Percentiles rank a stretch among this genome's conserved stretches.
phyloP scores from a whole-genome alignment of 305 asterid genomes.

The Solanum aculeatissimum region DNA sequence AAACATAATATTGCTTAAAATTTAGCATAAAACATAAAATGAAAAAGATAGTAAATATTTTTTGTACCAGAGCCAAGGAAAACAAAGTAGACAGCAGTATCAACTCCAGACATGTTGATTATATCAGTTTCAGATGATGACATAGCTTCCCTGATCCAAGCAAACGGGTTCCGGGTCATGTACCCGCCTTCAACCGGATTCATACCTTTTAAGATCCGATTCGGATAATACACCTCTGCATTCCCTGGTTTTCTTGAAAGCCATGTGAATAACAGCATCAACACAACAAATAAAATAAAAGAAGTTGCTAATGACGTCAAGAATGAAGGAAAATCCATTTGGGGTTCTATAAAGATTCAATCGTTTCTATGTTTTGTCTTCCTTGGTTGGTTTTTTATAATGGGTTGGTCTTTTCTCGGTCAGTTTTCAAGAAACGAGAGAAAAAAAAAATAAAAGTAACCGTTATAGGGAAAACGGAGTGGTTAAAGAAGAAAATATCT shows the following conservation, averaged over 20 bases:
- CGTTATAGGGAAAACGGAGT: constrained; percentile 11
- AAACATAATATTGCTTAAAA: background rate
- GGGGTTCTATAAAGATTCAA: constrained; percentile 2
- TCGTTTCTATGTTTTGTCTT: background rate
- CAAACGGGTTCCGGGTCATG: constrained; percentile 56
- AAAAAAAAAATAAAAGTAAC: constrained; percentile 9
- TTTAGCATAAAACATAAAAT: background rate
- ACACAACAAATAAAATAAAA: constrained; percentile 42
- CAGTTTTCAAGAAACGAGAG: background rate
- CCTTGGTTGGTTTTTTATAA: background rate
- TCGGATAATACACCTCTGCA: constrained; percentile 65
- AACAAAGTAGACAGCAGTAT: constrained; percentile 91
- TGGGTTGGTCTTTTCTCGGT: background rate
- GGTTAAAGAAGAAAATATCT: background rate
- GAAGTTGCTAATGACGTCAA: constrained; percentile 88
- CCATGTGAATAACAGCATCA: constrained; percentile 77
- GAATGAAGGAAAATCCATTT: constrained; percentile 81
- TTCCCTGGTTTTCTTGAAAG: constrained; percentile 59
- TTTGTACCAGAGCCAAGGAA: constrained; percentile 62
- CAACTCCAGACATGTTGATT: constrained; percentile 68
- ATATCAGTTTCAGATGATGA: constrained; percentile 75
- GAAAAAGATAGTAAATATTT: background rate
- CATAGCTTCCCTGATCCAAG: constrained; percentile 80
- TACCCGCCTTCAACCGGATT: constrained; percentile 67
- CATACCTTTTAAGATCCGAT: constrained; percentile 64